Evolutionary conservation across 108 stramenopile genomes (phyloP), one percentile per base, ranked within the genome.

Genomic region (Schizochytrium sp.): DNA sequence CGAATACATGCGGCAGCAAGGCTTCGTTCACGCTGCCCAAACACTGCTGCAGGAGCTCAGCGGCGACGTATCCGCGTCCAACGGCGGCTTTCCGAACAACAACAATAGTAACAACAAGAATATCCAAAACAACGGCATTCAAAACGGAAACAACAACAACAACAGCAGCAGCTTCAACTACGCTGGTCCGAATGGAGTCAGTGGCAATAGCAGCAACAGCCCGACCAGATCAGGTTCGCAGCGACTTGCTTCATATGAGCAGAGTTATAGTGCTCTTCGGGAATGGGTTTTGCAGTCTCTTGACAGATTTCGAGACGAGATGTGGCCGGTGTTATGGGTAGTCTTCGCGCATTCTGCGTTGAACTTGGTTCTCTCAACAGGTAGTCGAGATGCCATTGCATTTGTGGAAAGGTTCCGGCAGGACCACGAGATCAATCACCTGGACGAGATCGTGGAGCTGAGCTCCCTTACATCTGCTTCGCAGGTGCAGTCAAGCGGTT

Each of bases 341-440:
- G 76, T 83, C 50, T 83, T 83, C 47, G 76, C 53, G 47, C 76
- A 83, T 53, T 55, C 50, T 8, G 47, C 10, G 10, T 17, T 83
- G 12, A 28, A 38, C 0, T 53, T 83, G 15, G 53, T 50, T 5
- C 47, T 55, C 50, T 15, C 0, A 5, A 53, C 38, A 10, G 53
- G 55, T 42, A 8, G 10, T 40, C 19, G 55, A 38, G 53, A 28
- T 53, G 47, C 45, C 13, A 53, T 40, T 10, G 45, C 45, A n/a
- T 83, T 83, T 42, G 10, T 49, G 50, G 76, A 83, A 0, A 13
- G 15, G 28, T 83, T 83, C 3, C 47, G 53, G 8, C 50, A 40
- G 28, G 76, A 83, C 76, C 76, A 83, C 76, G 76, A 49, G 76
- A 49, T 55, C 76, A 83, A 83, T 40, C 76, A 83, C 76, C 15